phyloP scores from a whole-genome alignment of 192 early-diverging fungal species.

The Pilaira anomala region DNA sequence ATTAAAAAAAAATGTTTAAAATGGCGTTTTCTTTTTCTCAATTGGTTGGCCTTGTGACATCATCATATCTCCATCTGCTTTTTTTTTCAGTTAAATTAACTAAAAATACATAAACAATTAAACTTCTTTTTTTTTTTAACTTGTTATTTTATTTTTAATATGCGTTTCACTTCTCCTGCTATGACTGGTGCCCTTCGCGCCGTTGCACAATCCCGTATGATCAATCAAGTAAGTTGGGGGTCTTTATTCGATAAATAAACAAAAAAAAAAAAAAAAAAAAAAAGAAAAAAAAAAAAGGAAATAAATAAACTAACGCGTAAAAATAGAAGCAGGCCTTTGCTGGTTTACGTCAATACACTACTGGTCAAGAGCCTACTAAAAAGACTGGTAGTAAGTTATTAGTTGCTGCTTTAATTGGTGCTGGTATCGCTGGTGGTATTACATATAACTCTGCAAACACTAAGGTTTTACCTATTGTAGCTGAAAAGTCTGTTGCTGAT shows the following conservation, averaged over 20 bases:
- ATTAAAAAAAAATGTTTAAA: too few species aligned
- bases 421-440: conserved; percentile 23
- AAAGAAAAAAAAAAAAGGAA: too few species aligned
- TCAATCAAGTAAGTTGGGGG: neutral
- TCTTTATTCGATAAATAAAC: too few species aligned
- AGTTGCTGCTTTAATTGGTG: conserved; percentile 16
- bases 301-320: too few species aligned
- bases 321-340: too few species aligned
- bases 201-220: conserved; percentile 3
- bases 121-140: neutral
- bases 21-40: too few species aligned
- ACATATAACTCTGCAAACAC: conserved; percentile 12
- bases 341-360: neutral
- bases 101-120: too few species aligned
- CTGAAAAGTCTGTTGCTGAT: neutral
- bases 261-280: too few species aligned
- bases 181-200: conserved; percentile 1
- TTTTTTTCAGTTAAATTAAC: too few species aligned
- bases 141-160: conserved; percentile 2
- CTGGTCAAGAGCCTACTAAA: conserved; percentile 14
- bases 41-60: too few species aligned
- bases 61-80: too few species aligned
- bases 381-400: conserved; percentile 5
- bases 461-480: neutral
- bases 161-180: conserved; percentile 11